Conservation (phyloP, 495 filamentous ascomycete species). For the Penicillium samsonianum region DNA sequence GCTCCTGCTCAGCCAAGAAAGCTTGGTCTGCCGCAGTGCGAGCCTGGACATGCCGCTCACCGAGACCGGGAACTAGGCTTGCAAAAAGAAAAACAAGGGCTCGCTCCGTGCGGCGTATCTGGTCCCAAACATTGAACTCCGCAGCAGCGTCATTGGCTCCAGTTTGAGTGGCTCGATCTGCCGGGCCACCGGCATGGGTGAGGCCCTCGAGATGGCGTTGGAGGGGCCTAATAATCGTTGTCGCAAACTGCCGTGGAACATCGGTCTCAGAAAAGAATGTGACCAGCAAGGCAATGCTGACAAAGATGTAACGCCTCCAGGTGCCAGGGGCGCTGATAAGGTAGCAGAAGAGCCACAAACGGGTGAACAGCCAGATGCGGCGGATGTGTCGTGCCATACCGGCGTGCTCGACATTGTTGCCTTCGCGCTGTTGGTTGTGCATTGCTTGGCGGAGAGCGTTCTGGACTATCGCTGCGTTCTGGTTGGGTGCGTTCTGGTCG, state of each 20-base stretch:
- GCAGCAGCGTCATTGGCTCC: constrained; percentile 7
- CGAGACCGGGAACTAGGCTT: constrained; percentile 80
- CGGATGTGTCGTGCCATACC: constrained; percentile 54
- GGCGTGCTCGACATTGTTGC: constrained; percentile 45
- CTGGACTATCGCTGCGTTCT: constrained; percentile 30
- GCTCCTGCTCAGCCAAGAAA: constrained; percentile 47
- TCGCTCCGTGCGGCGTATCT: constrained; percentile 66
- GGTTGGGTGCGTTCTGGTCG: constrained; percentile 11
- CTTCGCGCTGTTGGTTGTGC: constrained; percentile 36
- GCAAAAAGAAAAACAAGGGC: constrained; percentile 81
- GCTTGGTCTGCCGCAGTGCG: constrained; percentile 58
- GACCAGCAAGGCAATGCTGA: constrained; percentile 57
- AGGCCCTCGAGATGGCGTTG: constrained; percentile 71
- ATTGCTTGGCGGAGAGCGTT: constrained; percentile 45
- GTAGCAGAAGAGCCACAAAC: constrained; percentile 75
- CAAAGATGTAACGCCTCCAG: constrained; percentile 67
- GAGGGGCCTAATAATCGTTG: constrained; percentile 60
- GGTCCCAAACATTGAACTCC: constrained; percentile 35
- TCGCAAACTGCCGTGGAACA: constrained; percentile 57
- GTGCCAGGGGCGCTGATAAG: constrained; percentile 73
- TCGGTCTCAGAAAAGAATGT: constrained; percentile 68
- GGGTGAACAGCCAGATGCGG: constrained; percentile 75
- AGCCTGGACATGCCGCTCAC: constrained; percentile 76
- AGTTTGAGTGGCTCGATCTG: constrained; percentile 31
- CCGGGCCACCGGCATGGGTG: constrained; percentile 52